Conservation (phyloP, 768 basidiomycete genomes). For the Exsudoporus frostii region DNA sequence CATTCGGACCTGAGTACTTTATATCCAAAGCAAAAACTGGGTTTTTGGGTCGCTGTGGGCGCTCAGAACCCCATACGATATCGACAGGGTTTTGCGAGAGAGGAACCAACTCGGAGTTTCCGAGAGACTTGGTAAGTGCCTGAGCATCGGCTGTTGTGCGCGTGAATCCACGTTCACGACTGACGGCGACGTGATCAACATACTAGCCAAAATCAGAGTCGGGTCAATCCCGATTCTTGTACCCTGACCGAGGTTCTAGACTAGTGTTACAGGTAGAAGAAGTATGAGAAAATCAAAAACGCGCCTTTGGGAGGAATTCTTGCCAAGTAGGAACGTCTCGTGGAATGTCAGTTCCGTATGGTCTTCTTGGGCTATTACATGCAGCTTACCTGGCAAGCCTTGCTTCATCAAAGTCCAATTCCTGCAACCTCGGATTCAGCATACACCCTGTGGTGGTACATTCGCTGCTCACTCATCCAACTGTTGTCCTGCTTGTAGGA, state of each 20-base stretch:
- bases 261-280: background rate
- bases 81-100: constrained; percentile 76
- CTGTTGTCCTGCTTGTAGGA: constrained; percentile 88
- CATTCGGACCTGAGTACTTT: constrained; percentile 61
- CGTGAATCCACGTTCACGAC: background rate
- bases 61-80: constrained; percentile 63
- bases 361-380: constrained; percentile 3
- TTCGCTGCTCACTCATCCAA: constrained; percentile 61
- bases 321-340: constrained; percentile 89
- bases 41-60: constrained; percentile 67
- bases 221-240: constrained; percentile 82
- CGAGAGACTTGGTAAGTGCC: constrained; percentile 54
- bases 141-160: constrained; percentile 58
- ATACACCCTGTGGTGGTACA: background rate
- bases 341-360: constrained; percentile 8
- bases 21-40: constrained; percentile 65
- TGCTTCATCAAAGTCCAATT: constrained; percentile 96
- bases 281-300: background rate
- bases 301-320: constrained; percentile 74
- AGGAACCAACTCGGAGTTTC: constrained; percentile 62
- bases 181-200: constrained; percentile 15
- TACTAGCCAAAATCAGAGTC: constrained; percentile 65
- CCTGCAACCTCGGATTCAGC: constrained; percentile 33
- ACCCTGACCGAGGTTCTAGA: constrained; percentile 57
- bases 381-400: constrained; percentile 65